Base-by-base conservation (phyloP, 2,329 filamentous ascomycete genomes). In the Coniochaeta prunicola region DNA sequence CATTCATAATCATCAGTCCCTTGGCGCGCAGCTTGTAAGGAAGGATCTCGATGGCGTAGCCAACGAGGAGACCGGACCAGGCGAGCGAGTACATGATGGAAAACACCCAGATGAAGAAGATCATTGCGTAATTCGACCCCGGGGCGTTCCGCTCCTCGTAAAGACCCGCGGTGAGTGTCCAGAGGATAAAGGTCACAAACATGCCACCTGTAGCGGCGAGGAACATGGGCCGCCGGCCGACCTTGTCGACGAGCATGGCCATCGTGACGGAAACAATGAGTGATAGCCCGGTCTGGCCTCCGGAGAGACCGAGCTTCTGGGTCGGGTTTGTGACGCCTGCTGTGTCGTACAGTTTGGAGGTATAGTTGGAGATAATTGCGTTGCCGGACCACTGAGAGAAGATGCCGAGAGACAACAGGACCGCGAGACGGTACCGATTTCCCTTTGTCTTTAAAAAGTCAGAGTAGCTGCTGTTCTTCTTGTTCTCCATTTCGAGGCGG, bases 321-420 rank as follows among this genome's bases (percentile, higher is more conserved):
- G 79, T 78, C 67, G 83, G 75, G 50, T 78, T 73, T 1, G 65
- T 80, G 66, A 88, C 86, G 48, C 85, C 85, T 54, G 84, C 84
- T 55, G 80, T 80, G 40, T 78, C 73, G 71, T 87, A 87, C 62
- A 89, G 78, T 59, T 79, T 76, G 60, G 85, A 81, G 65, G 85
- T 83, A 69, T 88, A 88, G 72, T 88, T 88, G 62, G 80, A 84
- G 66, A 89, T 83, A 1, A 89, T 72, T 19, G 83, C 85, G 67
- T 88, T 89, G 53, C 86, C 86, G 57, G 80, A 84, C 72, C 86
- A 88, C 70, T 89, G 85, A 1, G 84, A 87, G 67, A 88, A 86
- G 64, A 88, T 72, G 65, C 84, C 86, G 19, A 89, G 76, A 0
- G 83, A 86, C 42, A 87, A 70, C 42, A 87, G 75, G 58, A 89